Evolutionary conservation across 1,284 basidiomycete species (phyloP).

Genomic region (Tylopilus orsonianus): DNA sequence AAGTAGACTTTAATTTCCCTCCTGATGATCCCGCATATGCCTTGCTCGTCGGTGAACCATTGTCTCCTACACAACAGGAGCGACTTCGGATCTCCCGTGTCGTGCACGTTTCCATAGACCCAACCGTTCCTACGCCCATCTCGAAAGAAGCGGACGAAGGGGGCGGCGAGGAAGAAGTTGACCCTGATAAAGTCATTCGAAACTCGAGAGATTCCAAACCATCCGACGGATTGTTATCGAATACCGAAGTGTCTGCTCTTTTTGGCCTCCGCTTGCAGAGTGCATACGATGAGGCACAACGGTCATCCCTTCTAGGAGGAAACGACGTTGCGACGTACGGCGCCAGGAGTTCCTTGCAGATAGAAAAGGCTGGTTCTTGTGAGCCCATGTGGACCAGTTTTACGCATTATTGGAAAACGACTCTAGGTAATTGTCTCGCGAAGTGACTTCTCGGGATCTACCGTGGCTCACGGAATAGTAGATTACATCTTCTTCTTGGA

Average conservation of each 20-base stretch:
- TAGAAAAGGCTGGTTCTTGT: constrained; percentile 46
- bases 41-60: constrained; percentile 63
- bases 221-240: constrained; percentile 72
- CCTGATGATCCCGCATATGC: constrained; percentile 87
- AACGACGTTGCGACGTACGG: constrained; percentile 47
- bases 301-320: constrained; percentile 16
- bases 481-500: constrained; percentile 85
- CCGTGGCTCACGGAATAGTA: constrained; percentile 33
- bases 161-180: constrained; percentile 45
- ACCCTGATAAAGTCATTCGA: constrained; percentile 74
- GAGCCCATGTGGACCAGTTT: constrained; percentile 85
- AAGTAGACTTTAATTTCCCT: constrained; percentile 89
- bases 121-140: constrained; percentile 41
- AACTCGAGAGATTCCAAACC: constrained; percentile 66
- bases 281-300: constrained; percentile 60
- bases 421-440: constrained; percentile 58
- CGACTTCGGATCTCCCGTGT: constrained; percentile 69
- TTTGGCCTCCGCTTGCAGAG: constrained; percentile 50
- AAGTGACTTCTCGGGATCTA: not conserved
- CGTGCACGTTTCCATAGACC: constrained; percentile 80
- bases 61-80: constrained; percentile 55
- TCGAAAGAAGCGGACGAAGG: constrained; percentile 42
- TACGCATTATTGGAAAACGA: constrained; percentile 78
- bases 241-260: constrained; percentile 59
- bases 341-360: constrained; percentile 41